These are phyloP conservation scores for Cercospora sojina DNA, from an alignment of 2,329 filamentous ascomycete genomes.

Conservation along the genomic window DNA sequence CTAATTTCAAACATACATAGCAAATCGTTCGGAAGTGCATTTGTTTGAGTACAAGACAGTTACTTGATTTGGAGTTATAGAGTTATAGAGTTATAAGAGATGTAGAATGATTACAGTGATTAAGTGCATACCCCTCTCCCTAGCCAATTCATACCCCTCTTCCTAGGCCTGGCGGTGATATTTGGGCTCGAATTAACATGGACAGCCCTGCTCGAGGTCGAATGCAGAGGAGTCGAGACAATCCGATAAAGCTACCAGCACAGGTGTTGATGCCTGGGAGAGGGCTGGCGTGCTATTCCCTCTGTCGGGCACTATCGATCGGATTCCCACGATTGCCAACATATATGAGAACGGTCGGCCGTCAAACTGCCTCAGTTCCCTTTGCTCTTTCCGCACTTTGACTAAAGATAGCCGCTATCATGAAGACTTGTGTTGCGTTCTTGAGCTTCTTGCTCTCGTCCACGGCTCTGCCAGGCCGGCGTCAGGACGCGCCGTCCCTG, in stretches of 20 bases:
- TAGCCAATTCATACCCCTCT: too few relatives aligned
- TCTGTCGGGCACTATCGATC: background rate
- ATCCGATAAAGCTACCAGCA: background rate
- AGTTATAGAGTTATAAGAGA: too few relatives aligned
- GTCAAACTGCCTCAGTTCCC: background rate
- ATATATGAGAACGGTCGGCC: background rate
- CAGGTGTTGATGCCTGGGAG: background rate
- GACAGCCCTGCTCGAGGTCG: background rate
- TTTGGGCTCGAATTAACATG: background rate
- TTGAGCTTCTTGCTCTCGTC: conserved; percentile 3
- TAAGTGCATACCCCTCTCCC: too few relatives aligned
- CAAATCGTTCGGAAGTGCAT: too few relatives aligned
- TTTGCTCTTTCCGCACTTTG: background rate
- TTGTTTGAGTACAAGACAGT: too few relatives aligned
- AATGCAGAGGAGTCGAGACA: background rate
- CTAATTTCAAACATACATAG: too few relatives aligned
- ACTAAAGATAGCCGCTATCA: background rate
- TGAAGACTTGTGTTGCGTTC: background rate
- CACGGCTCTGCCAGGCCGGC: background rate
- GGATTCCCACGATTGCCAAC: background rate
- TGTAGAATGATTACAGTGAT: too few relatives aligned
- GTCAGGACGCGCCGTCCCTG: background rate
- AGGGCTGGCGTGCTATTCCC: background rate
- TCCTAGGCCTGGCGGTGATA: too few relatives aligned
- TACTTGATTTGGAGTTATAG: too few relatives aligned